Evolutionary conservation across 768 basidiomycete species (phyloP).

Genomic region (Mrakia gelida): DNA sequence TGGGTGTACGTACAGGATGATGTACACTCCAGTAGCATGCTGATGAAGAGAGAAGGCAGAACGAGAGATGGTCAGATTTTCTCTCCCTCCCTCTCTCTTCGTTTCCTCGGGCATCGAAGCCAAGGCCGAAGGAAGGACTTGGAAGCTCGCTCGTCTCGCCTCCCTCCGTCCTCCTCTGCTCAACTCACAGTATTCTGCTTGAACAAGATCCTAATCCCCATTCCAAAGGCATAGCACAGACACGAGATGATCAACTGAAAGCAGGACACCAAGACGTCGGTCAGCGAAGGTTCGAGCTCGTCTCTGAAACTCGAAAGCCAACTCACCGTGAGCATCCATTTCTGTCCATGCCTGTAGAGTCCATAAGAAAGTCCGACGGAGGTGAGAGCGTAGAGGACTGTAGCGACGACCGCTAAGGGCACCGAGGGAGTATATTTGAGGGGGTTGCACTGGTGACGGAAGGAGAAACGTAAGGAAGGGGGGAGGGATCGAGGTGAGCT

Average conservation of each 20-base stretch:
- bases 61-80: background rate
- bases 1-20: constrained; percentile 8
- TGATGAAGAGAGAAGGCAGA: background rate
- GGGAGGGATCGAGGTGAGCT: constrained; percentile 40
- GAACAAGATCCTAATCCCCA: constrained; percentile 16
- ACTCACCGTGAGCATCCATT: constrained; percentile 24
- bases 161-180: too few species aligned
- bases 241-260: constrained; percentile 18
- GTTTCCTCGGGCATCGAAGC: background rate
- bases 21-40: constrained; percentile 16
- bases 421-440: constrained; percentile 24
- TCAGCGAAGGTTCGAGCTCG: background rate
- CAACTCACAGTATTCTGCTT: constrained; percentile 17
- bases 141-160: too few species aligned
- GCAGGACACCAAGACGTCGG: background rate
- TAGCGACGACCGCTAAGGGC: constrained; percentile 13
- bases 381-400: constrained; percentile 24
- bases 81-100: background rate
- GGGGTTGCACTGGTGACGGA: constrained; percentile 5
- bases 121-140: background rate
- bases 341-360: constrained; percentile 17
- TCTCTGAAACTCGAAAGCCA: too few species aligned
- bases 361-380: background rate
- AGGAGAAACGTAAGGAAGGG: constrained; percentile 37
- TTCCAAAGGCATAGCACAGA: constrained; percentile 24